phyloP scores from a whole-genome alignment of 345 rosid genomes.

The Melaleuca alternifolia region DNA sequence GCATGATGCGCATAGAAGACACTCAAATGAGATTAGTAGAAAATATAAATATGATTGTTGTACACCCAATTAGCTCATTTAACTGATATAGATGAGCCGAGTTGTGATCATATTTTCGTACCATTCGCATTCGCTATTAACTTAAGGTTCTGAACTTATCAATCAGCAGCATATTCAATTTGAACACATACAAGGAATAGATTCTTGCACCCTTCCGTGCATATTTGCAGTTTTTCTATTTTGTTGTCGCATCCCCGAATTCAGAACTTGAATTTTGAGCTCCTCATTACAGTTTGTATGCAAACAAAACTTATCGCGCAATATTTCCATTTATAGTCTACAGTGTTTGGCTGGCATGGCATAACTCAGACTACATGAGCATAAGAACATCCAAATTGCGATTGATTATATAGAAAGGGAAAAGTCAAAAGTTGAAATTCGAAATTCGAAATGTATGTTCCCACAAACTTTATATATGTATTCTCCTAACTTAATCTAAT shows the following conservation, averaged over 20 bases:
- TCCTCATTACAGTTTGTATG: neutral
- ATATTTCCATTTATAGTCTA: neutral
- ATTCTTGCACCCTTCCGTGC: neutral
- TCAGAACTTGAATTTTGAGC: neutral
- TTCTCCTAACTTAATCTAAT: neutral
- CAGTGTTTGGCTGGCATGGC: neutral
- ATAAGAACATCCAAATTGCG: neutral
- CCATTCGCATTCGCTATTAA: neutral
- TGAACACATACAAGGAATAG: neutral
- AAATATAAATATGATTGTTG: neutral
- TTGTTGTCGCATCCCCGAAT: neutral
- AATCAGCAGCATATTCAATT: neutral
- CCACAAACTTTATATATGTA: neutral
- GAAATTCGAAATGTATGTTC: neutral
- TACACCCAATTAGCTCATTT: fast-evolving
- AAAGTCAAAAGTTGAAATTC: neutral
- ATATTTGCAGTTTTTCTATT: neutral
- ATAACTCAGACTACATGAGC: neutral
- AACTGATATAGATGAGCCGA: neutral
- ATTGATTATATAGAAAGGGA: neutral
- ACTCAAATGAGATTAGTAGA: neutral
- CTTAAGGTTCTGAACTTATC: neutral
- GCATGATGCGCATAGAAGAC: neutral
- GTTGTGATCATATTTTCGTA: fast-evolving
- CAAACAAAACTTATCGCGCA: neutral